These are phyloP conservation scores for Raffaelea arxii DNA, from an alignment of 2,329 filamentous ascomycete genomes.

Conservation along the genomic window DNA sequence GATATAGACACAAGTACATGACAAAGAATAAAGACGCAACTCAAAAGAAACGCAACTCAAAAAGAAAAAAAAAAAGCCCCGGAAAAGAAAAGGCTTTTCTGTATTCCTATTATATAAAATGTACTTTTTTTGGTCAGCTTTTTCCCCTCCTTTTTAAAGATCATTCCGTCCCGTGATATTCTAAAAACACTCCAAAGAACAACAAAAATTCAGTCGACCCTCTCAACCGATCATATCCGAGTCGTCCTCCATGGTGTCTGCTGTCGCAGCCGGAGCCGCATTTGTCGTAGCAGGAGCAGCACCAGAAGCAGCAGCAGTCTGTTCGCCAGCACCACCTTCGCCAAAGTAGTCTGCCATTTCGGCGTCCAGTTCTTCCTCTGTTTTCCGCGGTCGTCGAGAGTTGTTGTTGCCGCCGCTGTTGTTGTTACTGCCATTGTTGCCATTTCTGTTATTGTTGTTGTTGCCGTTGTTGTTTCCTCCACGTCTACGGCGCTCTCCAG, in stretches of 20 bases:
- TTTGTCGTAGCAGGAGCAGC: constrained; percentile 18
- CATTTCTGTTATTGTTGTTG: constrained; percentile 23
- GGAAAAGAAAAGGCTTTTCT: no score
- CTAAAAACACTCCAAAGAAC: no score
- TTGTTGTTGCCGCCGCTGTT: not conserved
- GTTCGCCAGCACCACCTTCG: constrained; percentile 27
- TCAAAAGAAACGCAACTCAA: no score
- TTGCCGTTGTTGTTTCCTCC: constrained; percentile 20
- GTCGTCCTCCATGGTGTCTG: constrained; percentile 23
- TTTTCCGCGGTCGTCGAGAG: constrained; percentile 61
- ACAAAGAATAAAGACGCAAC: no score
- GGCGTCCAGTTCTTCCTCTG: constrained; percentile 84
- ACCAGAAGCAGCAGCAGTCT: constrained; percentile 24
- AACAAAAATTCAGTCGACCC: no score
- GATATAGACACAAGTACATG: not conserved
- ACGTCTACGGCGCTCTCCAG: constrained; percentile 30
- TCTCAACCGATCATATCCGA: constrained; percentile 19
- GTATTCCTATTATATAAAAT: no score
- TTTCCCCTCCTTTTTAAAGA: not conserved
- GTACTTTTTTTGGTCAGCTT: no score
- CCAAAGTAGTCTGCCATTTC: constrained; percentile 95
- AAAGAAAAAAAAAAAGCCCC: no score
- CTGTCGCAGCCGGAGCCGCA: constrained; percentile 27
- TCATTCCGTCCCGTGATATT: no score
- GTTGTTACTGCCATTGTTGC: constrained; percentile 28